Conservation (phyloP, 495 filamentous ascomycete species). For the Patellaria atrata region DNA sequence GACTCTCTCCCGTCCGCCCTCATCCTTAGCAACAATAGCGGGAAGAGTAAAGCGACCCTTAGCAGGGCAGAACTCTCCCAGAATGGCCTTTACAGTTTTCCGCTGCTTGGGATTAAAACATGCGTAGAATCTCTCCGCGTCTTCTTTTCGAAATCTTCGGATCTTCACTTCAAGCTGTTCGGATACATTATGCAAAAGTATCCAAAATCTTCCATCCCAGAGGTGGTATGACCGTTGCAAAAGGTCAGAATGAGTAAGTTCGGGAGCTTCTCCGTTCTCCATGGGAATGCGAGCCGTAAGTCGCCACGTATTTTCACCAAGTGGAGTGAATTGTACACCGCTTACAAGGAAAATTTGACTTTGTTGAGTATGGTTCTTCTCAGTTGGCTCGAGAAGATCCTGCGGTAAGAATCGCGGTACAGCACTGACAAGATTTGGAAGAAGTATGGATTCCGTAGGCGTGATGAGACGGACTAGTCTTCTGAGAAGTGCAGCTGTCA, state of each 20-base stretch:
- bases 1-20: slow-evolving; percentile 4
- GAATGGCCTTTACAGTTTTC: slow-evolving; percentile 1
- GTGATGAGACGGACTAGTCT: too few relatives aligned
- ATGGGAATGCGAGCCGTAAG: not conserved
- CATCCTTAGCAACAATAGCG: slow-evolving; percentile 7
- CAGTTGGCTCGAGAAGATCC: too few relatives aligned
- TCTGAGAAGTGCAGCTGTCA: too few relatives aligned
- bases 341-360: slow-evolving; percentile 33
- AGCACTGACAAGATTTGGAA: too few relatives aligned
- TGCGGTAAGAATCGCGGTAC: too few relatives aligned
- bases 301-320: too few relatives aligned
- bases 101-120: not conserved
- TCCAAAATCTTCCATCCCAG: slow-evolving; percentile 79
- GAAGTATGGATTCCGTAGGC: too few relatives aligned
- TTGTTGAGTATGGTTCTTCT: not conserved
- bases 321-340: too few relatives aligned
- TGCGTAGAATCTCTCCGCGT: not conserved
- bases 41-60: slow-evolving; percentile 8
- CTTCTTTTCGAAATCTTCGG: slow-evolving; percentile 4
- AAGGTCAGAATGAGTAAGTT: slow-evolving; percentile 29
- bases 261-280: not conserved
- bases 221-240: slow-evolving; percentile 22
- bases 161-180: slow-evolving; percentile 1
- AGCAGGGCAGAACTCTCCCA: not conserved
- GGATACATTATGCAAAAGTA: slow-evolving; percentile 37